These are phyloP conservation scores for Zygotorulaspora mrakii DNA, from an alignment of 1,139 yeast genomes.

Conservation along the genomic window DNA sequence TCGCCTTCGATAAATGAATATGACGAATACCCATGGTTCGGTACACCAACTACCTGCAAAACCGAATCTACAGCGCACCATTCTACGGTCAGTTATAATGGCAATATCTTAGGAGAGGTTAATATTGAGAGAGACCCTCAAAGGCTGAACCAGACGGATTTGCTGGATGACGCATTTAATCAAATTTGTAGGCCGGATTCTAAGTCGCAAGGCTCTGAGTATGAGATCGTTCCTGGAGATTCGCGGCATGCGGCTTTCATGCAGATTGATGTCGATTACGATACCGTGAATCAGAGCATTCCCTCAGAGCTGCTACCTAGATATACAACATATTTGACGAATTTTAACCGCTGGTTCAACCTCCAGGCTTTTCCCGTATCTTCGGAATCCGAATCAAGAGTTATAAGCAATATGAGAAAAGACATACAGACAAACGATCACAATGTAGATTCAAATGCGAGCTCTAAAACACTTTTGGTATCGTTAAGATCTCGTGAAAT, in stretches of 20 bases:
- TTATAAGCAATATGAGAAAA: slow-evolving; percentile 52
- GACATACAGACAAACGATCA: slow-evolving; percentile 41
- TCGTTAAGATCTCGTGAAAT: slow-evolving; percentile 57
- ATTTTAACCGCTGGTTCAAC: slow-evolving; percentile 36
- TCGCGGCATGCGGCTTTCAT: slow-evolving; percentile 26
- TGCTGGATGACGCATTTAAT: slow-evolving; percentile 27
- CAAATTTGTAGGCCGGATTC: slow-evolving; percentile 23
- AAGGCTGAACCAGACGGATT: slow-evolving; percentile 23
- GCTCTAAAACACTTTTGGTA: slow-evolving; percentile 38
- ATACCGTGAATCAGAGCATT: slow-evolving; percentile 8
- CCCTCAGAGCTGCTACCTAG: slow-evolving; percentile 29
- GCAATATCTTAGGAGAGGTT: slow-evolving; percentile 20
- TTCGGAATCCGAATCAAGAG: slow-evolving; percentile 51
- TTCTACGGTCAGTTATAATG: slow-evolving; percentile 10
- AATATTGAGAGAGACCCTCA: slow-evolving; percentile 29
- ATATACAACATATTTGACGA: slow-evolving; percentile 30
- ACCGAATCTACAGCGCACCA: slow-evolving; percentile 5
- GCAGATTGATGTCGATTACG: slow-evolving; percentile 21
- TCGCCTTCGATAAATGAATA: slow-evolving; percentile 35
- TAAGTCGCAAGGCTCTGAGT: slow-evolving; percentile 9
- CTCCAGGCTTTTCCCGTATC: slow-evolving; percentile 42
- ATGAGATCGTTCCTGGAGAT: slow-evolving; percentile 17
- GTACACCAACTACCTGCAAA: slow-evolving; percentile 26
- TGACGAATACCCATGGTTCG: slow-evolving; percentile 37
- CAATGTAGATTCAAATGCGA: not conserved